phyloP scores from a whole-genome alignment of 1,284 basidiomycete genomes.

The Malassezia furfur region DNA sequence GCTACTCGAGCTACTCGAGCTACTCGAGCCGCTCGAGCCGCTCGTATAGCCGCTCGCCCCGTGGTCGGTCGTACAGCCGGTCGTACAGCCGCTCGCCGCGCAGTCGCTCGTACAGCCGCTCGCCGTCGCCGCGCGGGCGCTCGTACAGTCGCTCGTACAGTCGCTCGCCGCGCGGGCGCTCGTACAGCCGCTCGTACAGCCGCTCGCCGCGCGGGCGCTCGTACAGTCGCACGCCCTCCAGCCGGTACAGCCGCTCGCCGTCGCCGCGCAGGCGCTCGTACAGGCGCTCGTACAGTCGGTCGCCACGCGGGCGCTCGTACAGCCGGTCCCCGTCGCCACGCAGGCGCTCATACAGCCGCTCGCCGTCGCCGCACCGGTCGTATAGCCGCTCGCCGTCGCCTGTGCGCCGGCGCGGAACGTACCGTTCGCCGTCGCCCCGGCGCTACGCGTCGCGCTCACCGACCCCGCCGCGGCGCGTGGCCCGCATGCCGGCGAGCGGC shows the following conservation, averaged over 20 bases:
- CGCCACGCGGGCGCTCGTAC: constrained; percentile 17
- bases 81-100: constrained; percentile 18
- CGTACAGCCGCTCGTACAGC: constrained; percentile 17
- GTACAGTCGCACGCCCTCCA: neutral
- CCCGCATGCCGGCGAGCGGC: too few species aligned
- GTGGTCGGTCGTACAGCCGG: constrained; percentile 14
- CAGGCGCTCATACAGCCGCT: constrained; percentile 14
- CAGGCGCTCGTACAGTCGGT: constrained; percentile 14
- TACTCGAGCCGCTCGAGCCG: constrained; percentile 7
- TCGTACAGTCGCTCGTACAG: constrained; percentile 15
- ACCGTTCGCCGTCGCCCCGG: too few species aligned
- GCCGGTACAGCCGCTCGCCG: neutral
- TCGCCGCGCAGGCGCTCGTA: constrained; percentile 15
- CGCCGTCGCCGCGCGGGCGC: constrained; percentile 9
- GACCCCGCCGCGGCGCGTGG: neutral
- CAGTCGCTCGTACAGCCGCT: constrained; percentile 7
- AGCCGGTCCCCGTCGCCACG: constrained; percentile 2
- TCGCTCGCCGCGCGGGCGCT: constrained; percentile 14
- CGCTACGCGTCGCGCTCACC: neutral
- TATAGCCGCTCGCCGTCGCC: constrained; percentile 4
- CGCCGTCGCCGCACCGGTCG: neutral
- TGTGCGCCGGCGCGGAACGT: neutral
- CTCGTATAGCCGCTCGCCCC: constrained; percentile 15
- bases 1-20: constrained; percentile 15
- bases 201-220: constrained; percentile 19